Percentiles rank a stretch among this genome's conserved stretches.
Evolutionary conservation across 768 basidiomycete species (phyloP).

Genomic region (Gloeophyllum trabeum): DNA sequence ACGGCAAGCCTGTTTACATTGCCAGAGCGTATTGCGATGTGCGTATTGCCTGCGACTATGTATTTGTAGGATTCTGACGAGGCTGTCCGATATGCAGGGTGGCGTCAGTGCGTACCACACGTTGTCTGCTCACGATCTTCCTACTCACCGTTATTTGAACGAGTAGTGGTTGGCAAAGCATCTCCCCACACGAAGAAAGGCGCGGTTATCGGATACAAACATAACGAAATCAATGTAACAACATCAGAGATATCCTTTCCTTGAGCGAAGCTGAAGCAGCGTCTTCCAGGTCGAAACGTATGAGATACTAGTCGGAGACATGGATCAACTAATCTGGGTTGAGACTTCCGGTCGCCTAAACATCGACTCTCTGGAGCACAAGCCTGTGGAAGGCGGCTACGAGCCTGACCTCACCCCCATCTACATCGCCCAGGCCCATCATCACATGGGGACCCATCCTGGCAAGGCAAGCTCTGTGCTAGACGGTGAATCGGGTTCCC

Average conservation of each 20-base stretch:
- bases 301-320: slow-evolving; percentile 63
- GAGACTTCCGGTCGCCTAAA: slow-evolving; percentile 32
- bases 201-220: slow-evolving; percentile 48
- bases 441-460: slow-evolving; percentile 41
- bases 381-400: slow-evolving; percentile 57
- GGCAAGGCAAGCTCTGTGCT: slow-evolving; percentile 51
- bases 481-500: too few relatives aligned
- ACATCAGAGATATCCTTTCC: slow-evolving; percentile 7
- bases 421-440: slow-evolving; percentile 47
- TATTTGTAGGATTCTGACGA: too few relatives aligned
- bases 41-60: too few relatives aligned
- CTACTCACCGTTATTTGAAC: slow-evolving; percentile 6
- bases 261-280: not conserved
- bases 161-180: slow-evolving; percentile 57
- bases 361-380: slow-evolving; percentile 26
- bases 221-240: slow-evolving; percentile 50
- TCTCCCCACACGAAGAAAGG: slow-evolving; percentile 47
- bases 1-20: slow-evolving; percentile 41
- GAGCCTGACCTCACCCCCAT: slow-evolving; percentile 49
- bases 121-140: not conserved
- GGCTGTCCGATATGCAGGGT: too few relatives aligned
- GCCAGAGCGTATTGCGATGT: slow-evolving; percentile 51
- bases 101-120: slow-evolving; percentile 36
- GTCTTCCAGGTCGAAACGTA: slow-evolving; percentile 39
- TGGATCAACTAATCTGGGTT: slow-evolving; percentile 48